Conservation (phyloP, 768 basidiomycete species). For the Punctularia strigosozonata region DNA sequence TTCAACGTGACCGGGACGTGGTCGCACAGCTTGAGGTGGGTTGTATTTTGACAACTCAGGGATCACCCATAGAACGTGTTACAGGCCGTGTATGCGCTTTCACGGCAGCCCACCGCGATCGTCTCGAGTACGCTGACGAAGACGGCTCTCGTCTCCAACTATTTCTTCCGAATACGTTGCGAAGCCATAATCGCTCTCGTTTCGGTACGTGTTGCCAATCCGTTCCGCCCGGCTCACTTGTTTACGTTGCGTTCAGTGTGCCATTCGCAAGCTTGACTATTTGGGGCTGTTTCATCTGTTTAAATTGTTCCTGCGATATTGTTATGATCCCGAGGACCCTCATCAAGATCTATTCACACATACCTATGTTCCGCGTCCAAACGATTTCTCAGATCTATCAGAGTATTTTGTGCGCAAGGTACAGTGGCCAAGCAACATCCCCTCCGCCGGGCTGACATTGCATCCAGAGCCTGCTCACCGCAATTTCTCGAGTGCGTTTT, state of each 20-base stretch:
- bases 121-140: constrained; percentile 88
- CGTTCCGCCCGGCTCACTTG: not conserved
- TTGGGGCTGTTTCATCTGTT: constrained; percentile 91
- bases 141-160: constrained; percentile 88
- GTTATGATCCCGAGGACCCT: constrained; percentile 76
- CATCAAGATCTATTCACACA: constrained; percentile 78
- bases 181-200: constrained; percentile 85
- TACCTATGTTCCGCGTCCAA: constrained; percentile 88
- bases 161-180: constrained; percentile 91
- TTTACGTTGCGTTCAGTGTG: constrained; percentile 50
- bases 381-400: constrained; percentile 83
- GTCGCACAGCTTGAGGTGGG: constrained; percentile 92
- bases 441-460: not conserved
- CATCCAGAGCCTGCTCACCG: constrained; percentile 59
- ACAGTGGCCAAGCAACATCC: not conserved
- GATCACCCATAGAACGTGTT: constrained; percentile 6
- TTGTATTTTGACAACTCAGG: constrained; percentile 3
- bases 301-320: constrained; percentile 87
- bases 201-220: constrained; percentile 36
- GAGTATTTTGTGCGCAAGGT: constrained; percentile 97
- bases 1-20: constrained; percentile 92
- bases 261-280: constrained; percentile 71
- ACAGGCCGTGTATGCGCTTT: constrained; percentile 84
- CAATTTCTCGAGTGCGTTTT: constrained; percentile 79
- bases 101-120: constrained; percentile 71